Evolutionary conservation across 225 moss, liverwort and hornwort species (phyloP), one percentile per base, ranked within the genome.

Genomic region (Marchantia paleacea): DNA sequence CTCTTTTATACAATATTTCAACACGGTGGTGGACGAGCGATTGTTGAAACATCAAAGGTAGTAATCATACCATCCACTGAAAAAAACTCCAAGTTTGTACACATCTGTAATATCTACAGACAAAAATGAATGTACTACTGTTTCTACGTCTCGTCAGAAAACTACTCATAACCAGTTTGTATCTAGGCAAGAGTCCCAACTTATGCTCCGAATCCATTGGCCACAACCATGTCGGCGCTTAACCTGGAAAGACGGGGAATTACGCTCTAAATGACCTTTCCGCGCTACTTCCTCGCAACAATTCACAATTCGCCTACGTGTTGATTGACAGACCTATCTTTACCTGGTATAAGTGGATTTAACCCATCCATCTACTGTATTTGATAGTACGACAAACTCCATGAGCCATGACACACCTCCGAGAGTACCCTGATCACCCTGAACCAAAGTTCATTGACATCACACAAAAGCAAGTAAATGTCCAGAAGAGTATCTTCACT

Each of bases 41-140:
- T 39, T 39, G 39, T 39, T 39, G 39, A 39, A 39, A 39, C 5
- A 39, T 39, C 39, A 39, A 39, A 39, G 39, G 39, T 39, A 39
- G 39, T 39, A 39, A 39, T n/a, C n/a, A n/a, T n/a, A n/a, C 52
- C 73, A 52, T 73, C 48, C 73, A 49, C 20, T 49, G 73, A 73
- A 24, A 22, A 52, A 73, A 71, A n/a, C 39, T 53, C 49, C 12
- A n/a, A 12, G 73, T 73, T 73, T 73, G 12, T 73, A 53, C 52
- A 73, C 53, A 53, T 52, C 24, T 53, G 49, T 48, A 18, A 68
- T 73, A 53, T 73, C 73, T 73, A 73, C 73, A 73, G 52, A 52
- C 52, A 52, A 73, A 53, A 73, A 12, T 73, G 73, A 73, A 52
- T 22, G 73, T n/a, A 51, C 73, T 73, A 53, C 12, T n/a, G 5